phyloP scores from a whole-genome alignment of 495 filamentous ascomycete genomes.

The Jackrogersella multiformis region DNA sequence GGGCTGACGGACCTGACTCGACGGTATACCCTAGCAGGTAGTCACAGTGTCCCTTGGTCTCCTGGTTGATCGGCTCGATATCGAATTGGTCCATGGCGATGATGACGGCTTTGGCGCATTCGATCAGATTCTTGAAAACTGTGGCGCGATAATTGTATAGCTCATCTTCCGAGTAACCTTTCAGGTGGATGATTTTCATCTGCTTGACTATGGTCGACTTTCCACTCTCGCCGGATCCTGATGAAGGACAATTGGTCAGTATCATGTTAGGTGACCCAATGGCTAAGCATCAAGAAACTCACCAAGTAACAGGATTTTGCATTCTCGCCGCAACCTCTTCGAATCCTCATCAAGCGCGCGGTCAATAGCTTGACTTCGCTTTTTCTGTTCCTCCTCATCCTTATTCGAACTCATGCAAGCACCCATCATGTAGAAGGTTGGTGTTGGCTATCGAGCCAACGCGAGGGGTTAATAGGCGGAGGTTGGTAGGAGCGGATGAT shows the following conservation, averaged over 20 bases:
- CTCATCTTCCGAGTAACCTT: constrained; percentile 93
- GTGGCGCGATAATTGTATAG: constrained; percentile 91
- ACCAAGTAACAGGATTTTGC: constrained; percentile 97
- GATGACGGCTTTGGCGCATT: constrained; percentile 93
- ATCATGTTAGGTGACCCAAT: not conserved
- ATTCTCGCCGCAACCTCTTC: constrained; percentile 88
- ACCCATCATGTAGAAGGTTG: constrained; percentile 72
- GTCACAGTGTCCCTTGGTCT: constrained; percentile 75
- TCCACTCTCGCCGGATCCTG: constrained; percentile 97
- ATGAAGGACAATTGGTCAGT: constrained; percentile 16
- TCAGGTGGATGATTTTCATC: constrained; percentile 99
- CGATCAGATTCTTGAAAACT: constrained; percentile 96
- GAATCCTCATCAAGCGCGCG: constrained; percentile 92
- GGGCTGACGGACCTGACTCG: constrained; percentile 84
- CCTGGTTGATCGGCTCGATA: constrained; percentile 75
- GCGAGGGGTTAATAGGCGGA: not conserved
- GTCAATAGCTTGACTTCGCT: constrained; percentile 93
- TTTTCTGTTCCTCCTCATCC: constrained; percentile 89
- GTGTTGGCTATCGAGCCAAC: constrained; percentile 16
- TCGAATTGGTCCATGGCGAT: constrained; percentile 87
- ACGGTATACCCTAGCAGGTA: constrained; percentile 88
- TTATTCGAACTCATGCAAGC: constrained; percentile 84
- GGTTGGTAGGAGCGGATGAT: not conserved
- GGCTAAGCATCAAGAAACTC: constrained; percentile 45
- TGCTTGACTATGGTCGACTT: constrained; percentile 99